A percentile compares a stretch with the other conserved stretches of the same genome.
Conservation (phyloP, 179 eudicot genomes). For the Heliamphora pulchella region DNA sequence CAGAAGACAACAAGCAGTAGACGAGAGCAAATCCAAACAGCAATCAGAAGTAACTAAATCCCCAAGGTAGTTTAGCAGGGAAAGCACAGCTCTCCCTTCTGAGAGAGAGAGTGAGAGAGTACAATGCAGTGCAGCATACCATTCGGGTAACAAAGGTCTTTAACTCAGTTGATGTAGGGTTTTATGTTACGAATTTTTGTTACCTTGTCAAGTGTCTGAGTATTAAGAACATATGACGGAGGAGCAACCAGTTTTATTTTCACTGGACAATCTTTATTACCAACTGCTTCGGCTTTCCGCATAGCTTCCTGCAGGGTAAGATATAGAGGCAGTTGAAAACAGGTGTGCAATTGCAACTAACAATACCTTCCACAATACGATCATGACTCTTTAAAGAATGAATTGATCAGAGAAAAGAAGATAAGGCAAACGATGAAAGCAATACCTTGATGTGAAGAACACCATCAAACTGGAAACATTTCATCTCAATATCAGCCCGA, state of each 20-base stretch:
- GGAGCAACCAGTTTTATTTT: slow-evolving; percentile 78
- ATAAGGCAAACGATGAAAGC: background rate
- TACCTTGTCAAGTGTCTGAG: slow-evolving; percentile 48
- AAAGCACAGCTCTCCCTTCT: no score
- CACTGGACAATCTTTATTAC: slow-evolving; percentile 69
- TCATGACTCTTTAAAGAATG: background rate
- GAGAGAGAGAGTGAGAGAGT: slow-evolving; percentile 2
- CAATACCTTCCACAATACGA: background rate
- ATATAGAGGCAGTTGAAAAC: background rate
- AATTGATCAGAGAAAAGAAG: background rate
- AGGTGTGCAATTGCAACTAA: background rate
- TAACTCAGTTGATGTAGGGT: background rate
- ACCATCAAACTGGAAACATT: slow-evolving; percentile 80
- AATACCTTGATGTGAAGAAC: slow-evolving; percentile 76
- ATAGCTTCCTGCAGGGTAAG: slow-evolving; percentile 56
- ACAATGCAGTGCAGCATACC: background rate
- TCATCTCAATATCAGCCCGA: slow-evolving; percentile 41
- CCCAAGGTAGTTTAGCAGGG: background rate
- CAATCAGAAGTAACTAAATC: background rate
- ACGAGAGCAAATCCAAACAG: background rate
- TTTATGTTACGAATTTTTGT: background rate
- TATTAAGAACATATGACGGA: slow-evolving; percentile 66
- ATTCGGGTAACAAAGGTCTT: background rate
- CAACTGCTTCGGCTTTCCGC: slow-evolving; percentile 81
- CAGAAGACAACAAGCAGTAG: background rate